Percentiles rank a stretch among this genome's conserved stretches.
phyloP scores from a whole-genome alignment of 2,329 filamentous ascomycete genomes.

The Trichoderma cornu-damae region DNA sequence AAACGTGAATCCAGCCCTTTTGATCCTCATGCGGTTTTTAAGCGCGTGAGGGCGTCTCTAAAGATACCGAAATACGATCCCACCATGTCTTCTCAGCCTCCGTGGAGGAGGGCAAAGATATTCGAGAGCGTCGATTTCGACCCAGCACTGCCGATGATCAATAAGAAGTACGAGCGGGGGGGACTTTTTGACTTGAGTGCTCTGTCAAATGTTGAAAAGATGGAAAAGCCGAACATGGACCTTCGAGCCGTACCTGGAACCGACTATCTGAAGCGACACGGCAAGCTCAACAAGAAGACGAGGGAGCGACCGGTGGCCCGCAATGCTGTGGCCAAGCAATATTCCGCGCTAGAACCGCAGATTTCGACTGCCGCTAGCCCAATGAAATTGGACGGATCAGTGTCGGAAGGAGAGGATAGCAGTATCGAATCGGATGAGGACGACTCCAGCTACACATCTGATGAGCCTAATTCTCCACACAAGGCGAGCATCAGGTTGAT shows the following conservation, averaged over 20 bases:
- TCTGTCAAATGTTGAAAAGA: conserved; percentile 28
- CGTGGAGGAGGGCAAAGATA: conserved; percentile 40
- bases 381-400: conserved; percentile 32
- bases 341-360: conserved; percentile 27
- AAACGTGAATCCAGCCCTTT: conserved; percentile 56
- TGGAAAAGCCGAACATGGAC: conserved; percentile 29
- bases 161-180: conserved; percentile 54
- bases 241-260: conserved; percentile 40
- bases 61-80: conserved; percentile 21
- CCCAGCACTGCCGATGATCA: conserved; percentile 47
- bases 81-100: conserved; percentile 20
- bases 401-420: conserved; percentile 44
- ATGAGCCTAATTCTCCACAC: conserved; percentile 46
- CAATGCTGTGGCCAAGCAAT: conserved; percentile 26
- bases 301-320: conserved; percentile 27
- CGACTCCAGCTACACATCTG: conserved; percentile 47
- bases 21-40: conserved; percentile 54
- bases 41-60: conserved; percentile 49
- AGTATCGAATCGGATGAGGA: conserved; percentile 54
- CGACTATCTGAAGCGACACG: conserved; percentile 45
- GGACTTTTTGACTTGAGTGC: conserved; percentile 48
- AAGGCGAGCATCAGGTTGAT: conserved; percentile 44
- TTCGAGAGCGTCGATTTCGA: conserved; percentile 54
- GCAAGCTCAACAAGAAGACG: conserved; percentile 37
- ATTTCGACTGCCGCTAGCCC: conserved; percentile 32